Evolutionary conservation across 2,329 filamentous ascomycete genomes (phyloP), one percentile per base, ranked within the genome.

Genomic region (Hirsutella rhossiliensis): DNA sequence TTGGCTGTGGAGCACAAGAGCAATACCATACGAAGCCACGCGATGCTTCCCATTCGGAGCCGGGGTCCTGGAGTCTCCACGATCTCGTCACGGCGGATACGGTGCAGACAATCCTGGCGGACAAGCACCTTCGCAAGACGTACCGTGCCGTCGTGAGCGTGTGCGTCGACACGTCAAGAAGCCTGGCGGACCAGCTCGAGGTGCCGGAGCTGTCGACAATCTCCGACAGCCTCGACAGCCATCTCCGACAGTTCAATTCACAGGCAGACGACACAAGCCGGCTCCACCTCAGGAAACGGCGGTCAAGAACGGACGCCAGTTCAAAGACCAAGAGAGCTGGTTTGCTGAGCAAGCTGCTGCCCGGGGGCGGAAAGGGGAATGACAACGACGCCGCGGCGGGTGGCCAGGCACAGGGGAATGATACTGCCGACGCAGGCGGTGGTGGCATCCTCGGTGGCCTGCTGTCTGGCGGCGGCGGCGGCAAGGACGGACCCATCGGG

Each of bases 131-230:
- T 13, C 47, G 49, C 15, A 42, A 41, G 13, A 45, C 47, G 4
- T 51, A 51, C 41, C 34, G 48, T 44, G 45, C 47, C 13, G 40
- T 51, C 15, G 34, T 51, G 11, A 45, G 47, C 44, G 44, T 49
- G 47, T 44, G 44, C 29, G 47, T 44, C 29, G 45, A 49, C 36
- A 47, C 45, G 5, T 47, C 49, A n/a, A 40, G 49, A 27, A 32
- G 43, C 23, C 44, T 46, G 1, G 47, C 49, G 5, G 37, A 36
- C 1, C 38, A 31, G 19, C 49, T 47, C 28, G 47, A 46, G 7
- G 40, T 46, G 6, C 34, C 42, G 5, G 47, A 51, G 32, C 41
- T 51, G 20, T 32, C n/a, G 5, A 36, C 40, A 30, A 31, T 51
- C 3, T 46, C 49, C 0, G 45, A 51, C 11, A 44, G 46, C 18